Percentiles rank a stretch among this genome's conserved stretches.
phyloP scores from a whole-genome alignment of 345 rosid species.

The Aurinia saxatilis region DNA sequence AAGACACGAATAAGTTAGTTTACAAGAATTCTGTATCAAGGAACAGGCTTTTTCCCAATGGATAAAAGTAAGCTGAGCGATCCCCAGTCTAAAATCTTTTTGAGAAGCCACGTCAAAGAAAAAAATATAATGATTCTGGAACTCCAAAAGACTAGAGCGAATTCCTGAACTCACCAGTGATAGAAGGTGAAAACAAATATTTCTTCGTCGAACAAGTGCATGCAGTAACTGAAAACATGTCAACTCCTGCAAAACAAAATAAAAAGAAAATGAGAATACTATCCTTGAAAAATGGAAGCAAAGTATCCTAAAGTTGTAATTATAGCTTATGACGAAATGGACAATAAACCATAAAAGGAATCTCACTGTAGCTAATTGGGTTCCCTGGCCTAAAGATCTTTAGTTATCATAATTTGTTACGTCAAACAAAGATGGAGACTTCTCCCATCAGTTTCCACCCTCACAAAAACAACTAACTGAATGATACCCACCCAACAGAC shows the following conservation, averaged over 20 bases:
- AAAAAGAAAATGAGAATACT: neutral
- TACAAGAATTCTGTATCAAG: neutral
- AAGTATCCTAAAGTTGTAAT: conserved; percentile 9
- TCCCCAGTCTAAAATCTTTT: neutral
- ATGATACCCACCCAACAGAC: neutral
- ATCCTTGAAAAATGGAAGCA: neutral
- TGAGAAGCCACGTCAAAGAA: neutral
- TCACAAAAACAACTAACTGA: conserved; percentile 2
- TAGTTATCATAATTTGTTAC: conserved; percentile 9
- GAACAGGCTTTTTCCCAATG: neutral
- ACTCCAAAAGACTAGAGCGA: neutral
- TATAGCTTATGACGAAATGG: conserved; percentile 2
- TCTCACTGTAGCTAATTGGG: neutral
- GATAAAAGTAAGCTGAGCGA: neutral
- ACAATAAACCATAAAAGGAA: neutral
- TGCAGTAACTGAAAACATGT: conserved; percentile 78
- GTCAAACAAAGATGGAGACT: neutral
- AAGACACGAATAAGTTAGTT: neutral
- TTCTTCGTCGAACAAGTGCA: conserved; percentile 74
- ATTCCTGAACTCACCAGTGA: conserved; percentile 57
- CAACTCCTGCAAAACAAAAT: conserved; percentile 43
- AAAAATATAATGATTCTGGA: neutral
- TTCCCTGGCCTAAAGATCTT: conserved; percentile 5
- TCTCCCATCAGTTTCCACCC: conserved; percentile 5
- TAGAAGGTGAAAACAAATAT: conserved; percentile 70